Evolutionary conservation across 1,284 basidiomycete species (phyloP), one percentile per base, ranked within the genome.

Genomic region (Bjerkandera adusta): DNA sequence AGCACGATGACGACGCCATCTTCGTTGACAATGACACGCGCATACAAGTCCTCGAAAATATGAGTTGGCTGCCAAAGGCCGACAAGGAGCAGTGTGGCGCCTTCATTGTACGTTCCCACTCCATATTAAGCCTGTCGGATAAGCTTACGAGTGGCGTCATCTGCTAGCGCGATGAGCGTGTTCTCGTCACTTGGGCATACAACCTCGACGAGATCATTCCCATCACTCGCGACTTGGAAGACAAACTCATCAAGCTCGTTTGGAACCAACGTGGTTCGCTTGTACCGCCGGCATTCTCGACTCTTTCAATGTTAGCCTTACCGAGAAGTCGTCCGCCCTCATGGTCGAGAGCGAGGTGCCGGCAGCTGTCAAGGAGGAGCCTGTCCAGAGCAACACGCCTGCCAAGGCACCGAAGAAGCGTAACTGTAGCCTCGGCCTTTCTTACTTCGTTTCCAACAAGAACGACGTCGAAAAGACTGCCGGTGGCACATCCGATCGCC

Each of bases 61-160:
- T 90, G 59, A 61, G 64, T 36, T 71, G 79, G 51, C 70, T 92
- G 3, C 78, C 81, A 4, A 71, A 74, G 18, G 88, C 87, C 1
- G 80, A 90, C 59, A 89, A 88, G 66, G 86, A 90, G 55, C 89
- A 92, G 58, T 85, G 86, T 51, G 89, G 81, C n/a, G 88, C 88
- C 16, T 92, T 92, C 65, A 77, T 92, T 49, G 83, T 85, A 56
- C 55, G 75, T 69, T 35, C 2, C 24, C n/a, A n/a, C 33, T 10
- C 10, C 25, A 11, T 41, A 30, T 37, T 37, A 26, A 27, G 36
- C 24, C 12, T 25, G 55, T 5, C 46, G 27, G 33, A 49, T 35
- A 22, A 10, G 36, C 24, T 26, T 15, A 43, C 30, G 20, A 18
- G 15, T 2, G 5, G 25, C 36, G n/a, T 16, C 20, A n/a, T n/a